phyloP scores from a whole-genome alignment of 306 rosid genomes.

The Medicago arabica region DNA sequence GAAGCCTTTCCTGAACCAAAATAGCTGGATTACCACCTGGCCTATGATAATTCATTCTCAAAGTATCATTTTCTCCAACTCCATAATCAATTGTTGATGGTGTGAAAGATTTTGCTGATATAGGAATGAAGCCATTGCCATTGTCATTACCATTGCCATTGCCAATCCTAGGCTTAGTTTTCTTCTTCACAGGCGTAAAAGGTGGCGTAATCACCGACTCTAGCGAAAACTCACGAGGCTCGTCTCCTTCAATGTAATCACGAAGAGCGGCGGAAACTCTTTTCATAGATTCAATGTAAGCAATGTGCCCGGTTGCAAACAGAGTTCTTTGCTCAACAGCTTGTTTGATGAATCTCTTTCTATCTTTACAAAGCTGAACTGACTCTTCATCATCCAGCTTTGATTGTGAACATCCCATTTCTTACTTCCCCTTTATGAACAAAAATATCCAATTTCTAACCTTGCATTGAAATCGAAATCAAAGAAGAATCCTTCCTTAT shows the following conservation, averaged over 20 bases:
- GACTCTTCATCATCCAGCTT: conserved; percentile 89
- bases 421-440: conserved; percentile 43
- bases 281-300: conserved; percentile 74
- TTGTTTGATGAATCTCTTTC: conserved; percentile 83
- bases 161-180: conserved; percentile 5
- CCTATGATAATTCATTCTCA: conserved; percentile 72
- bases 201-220: conserved; percentile 76
- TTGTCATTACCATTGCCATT: neutral
- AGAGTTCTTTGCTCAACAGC: conserved; percentile 82
- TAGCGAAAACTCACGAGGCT: conserved; percentile 61
- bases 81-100: conserved; percentile 51
- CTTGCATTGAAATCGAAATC: conserved; percentile 62
- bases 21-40: conserved; percentile 77
- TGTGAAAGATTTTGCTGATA: conserved; percentile 62
- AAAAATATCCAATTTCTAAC: conserved; percentile 44
- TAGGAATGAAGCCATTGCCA: conserved; percentile 54
- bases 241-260: conserved; percentile 78
- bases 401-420: conserved; percentile 96
- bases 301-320: conserved; percentile 76
- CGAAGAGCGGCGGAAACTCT: conserved; percentile 84
- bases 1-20: conserved; percentile 83
- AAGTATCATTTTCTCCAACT: conserved; percentile 49
- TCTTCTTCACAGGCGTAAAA: conserved; percentile 57
- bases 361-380: conserved; percentile 90
- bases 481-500: conserved; percentile 47